phyloP scores from a whole-genome alignment of 2,329 filamentous ascomycete species.

The Alternaria panax region DNA sequence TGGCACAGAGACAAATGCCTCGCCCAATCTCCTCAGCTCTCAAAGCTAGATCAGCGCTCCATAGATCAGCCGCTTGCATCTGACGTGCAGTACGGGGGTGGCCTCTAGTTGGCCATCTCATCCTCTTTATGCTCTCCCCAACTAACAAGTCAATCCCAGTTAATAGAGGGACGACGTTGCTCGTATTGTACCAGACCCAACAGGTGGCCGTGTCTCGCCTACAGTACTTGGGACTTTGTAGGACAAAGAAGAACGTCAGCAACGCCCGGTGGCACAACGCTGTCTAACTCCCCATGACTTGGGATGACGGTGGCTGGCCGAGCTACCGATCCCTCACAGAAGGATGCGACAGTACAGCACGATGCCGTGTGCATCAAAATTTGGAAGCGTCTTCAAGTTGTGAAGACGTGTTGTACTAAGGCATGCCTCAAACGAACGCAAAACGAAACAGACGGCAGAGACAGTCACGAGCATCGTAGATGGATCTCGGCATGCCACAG shows the following conservation, averaged over 20 bases:
- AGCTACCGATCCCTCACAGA: conserved; percentile 1
- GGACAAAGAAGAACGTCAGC: conserved; percentile 22
- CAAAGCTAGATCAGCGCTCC: neutral
- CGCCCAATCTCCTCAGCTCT: neutral
- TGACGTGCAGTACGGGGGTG: conserved; percentile 3
- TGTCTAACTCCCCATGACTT: conserved; percentile 5
- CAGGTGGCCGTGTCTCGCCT: conserved; percentile 10
- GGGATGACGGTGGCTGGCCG: conserved; percentile 1
- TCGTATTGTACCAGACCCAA: conserved; percentile 9
- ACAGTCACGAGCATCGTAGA: conserved; percentile 16
- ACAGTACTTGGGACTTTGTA: conserved; percentile 18
- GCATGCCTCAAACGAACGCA: conserved; percentile 7
- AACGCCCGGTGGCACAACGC: conserved; percentile 7
- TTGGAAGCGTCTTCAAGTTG: neutral
- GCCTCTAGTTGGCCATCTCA: neutral
- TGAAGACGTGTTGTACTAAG: conserved; percentile 6
- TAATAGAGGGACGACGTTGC: neutral
- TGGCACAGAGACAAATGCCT: neutral
- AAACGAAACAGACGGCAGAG: conserved; percentile 22
- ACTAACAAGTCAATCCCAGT: neutral
- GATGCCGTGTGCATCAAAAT: neutral
- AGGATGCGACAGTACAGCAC: neutral
- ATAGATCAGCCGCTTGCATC: neutral
- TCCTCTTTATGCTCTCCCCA: neutral
- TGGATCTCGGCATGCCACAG: conserved; percentile 20